These are phyloP conservation scores for Amauroascus niger DNA, from an alignment of 2,329 filamentous ascomycete species.

Conservation along the genomic window DNA sequence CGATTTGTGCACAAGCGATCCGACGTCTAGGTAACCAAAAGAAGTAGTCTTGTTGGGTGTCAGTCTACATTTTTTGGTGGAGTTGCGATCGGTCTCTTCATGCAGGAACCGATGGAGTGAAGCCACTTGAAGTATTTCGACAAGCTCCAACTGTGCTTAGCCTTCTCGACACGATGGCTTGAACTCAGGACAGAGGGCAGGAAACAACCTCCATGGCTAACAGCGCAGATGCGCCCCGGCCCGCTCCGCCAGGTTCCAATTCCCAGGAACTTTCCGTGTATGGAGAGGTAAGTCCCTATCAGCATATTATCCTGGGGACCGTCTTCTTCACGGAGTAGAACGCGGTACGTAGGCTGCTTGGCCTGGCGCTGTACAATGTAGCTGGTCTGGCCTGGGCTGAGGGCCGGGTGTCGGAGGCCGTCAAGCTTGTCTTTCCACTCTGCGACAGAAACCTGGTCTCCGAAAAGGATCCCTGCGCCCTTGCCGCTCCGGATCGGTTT, in stretches of 20 bases:
- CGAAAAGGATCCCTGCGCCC: constrained; percentile 23
- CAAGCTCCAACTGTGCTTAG: not conserved
- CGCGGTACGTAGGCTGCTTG: constrained; percentile 19
- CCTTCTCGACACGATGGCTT: not conserved
- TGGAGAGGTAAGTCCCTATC: constrained; percentile 23
- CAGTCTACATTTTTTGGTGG: constrained; percentile 4
- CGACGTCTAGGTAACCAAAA: no score
- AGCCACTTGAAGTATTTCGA: constrained; percentile 1
- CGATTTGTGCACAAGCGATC: no score
- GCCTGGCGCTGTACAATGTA: constrained; percentile 22
- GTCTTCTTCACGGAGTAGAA: constrained; percentile 16
- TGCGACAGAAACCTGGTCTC: constrained; percentile 16
- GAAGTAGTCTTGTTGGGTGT: not conserved
- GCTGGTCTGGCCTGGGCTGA: constrained; percentile 6
- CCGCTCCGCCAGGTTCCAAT: constrained; percentile 23
- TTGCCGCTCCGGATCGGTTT: constrained; percentile 22
- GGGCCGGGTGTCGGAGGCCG: constrained; percentile 11
- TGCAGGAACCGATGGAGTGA: constrained; percentile 2
- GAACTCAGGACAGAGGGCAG: constrained; percentile 7
- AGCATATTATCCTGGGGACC: constrained; percentile 15
- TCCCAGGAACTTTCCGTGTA: constrained; percentile 22
- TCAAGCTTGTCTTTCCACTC: constrained; percentile 21
- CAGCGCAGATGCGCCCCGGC: constrained; percentile 18
- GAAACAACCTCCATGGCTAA: constrained; percentile 18
- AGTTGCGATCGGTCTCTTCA: not conserved